Evolutionary conservation across 106 monocot species (phyloP), one percentile per base, ranked within the genome.

Genomic region (Allium cepa): DNA sequence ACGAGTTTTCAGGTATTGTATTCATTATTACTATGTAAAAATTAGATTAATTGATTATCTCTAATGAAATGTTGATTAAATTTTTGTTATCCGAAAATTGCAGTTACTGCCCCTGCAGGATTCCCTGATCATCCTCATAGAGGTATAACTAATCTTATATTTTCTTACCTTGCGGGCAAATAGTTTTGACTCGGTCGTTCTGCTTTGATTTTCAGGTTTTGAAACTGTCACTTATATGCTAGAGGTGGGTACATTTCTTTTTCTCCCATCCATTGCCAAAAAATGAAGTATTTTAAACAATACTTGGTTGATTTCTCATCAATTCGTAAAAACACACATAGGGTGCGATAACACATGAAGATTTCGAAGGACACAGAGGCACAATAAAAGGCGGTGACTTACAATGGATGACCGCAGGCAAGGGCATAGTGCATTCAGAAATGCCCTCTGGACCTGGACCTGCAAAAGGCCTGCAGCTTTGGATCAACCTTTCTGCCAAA

Each of bases 71-170:
- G 22, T 5, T 36, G 36, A 36, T 36, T 36, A 36, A 36, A 36
- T 17, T 8, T 49, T 62, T 45, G 0, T 12, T 8, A 27, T 60
- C 17, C 27, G 73, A n/a, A 7, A 57, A 10, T 66, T 77, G 63
- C 82, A 94, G 94, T 90, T 59, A 16, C 94, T 27, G 59, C 87
- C 80, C 87, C 94, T 52, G 87, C 87, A 71, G 90, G 94, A 68
- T 90, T 94, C 72, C 94, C 90, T 67, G 87, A 90, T 74, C 94
- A 94, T 69, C 94, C 90, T 27, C 94, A 94, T 59, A 77, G 94
- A 94, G 94, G 92, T 91, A 68, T 59, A 26, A 17, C 26, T 60
- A 17, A 8, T 47, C 47, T n/a, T 26, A 7, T 50, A 49, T 50
- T 63, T 7, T 46, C 17, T 36, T 63, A 63, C 10, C 3, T 63